These are phyloP conservation scores for Parachaetomium inaequale DNA, from an alignment of 495 filamentous ascomycete species.

Conservation along the genomic window DNA sequence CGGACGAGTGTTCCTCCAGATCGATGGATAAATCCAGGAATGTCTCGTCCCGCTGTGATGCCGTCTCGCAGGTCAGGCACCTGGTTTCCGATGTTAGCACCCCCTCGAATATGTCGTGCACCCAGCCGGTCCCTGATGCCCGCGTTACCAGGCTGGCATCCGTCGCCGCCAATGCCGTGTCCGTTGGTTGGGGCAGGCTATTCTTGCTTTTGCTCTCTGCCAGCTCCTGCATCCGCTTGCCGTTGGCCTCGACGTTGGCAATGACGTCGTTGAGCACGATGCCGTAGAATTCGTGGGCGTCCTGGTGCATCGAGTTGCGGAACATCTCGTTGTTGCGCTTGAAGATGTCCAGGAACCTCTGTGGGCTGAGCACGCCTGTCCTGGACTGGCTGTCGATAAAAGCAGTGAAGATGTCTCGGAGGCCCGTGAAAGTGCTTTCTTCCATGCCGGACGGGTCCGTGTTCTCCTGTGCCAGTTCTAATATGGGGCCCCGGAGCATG, in stretches of 20 bases:
- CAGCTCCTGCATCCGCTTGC: slow-evolving; percentile 54
- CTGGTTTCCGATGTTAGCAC: slow-evolving; percentile 93
- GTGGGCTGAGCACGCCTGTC: slow-evolving; percentile 87
- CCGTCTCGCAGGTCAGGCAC: slow-evolving; percentile 93
- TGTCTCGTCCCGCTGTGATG: slow-evolving; percentile 90
- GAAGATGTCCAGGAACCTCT: slow-evolving; percentile 89
- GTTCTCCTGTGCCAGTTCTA: slow-evolving; percentile 76
- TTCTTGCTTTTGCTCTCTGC: slow-evolving; percentile 39
- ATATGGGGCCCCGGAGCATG: slow-evolving; percentile 76
- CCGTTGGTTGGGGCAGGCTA: slow-evolving; percentile 38
- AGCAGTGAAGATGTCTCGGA: slow-evolving; percentile 95
- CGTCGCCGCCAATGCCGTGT: slow-evolving; percentile 42
- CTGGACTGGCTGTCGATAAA: slow-evolving; percentile 76
- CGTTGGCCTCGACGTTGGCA: slow-evolving; percentile 82
- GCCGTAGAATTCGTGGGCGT: slow-evolving; percentile 96
- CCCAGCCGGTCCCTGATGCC: slow-evolving; percentile 71
- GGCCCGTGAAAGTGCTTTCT: slow-evolving; percentile 86
- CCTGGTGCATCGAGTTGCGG: slow-evolving; percentile 92
- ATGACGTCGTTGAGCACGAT: slow-evolving; percentile 95
- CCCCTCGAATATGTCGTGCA: slow-evolving; percentile 96
- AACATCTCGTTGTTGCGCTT: slow-evolving; percentile 97
- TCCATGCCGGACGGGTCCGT: slow-evolving; percentile 82
- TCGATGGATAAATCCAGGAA: slow-evolving; percentile 96
- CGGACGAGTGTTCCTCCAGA: slow-evolving; percentile 90
- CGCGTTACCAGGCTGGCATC: slow-evolving; percentile 31